phyloP scores from a whole-genome alignment of 129 eudicot genomes.

The Calendula officinalis region DNA sequence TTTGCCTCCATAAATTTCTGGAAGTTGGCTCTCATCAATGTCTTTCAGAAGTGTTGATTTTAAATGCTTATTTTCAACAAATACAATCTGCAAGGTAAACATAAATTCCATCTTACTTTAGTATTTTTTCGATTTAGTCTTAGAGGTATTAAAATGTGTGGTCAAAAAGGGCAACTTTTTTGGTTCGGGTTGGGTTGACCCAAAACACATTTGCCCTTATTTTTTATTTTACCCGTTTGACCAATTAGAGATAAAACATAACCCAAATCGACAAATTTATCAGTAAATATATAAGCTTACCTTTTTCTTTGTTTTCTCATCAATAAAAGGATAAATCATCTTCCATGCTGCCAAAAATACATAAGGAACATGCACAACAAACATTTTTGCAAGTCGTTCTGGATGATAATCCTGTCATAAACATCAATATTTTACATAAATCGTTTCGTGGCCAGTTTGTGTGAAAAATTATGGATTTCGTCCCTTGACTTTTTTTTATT shows the following conservation, averaged over 20 bases:
- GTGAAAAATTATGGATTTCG: too few relatives aligned
- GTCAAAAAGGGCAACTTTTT: background rate
- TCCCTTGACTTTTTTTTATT: too few relatives aligned
- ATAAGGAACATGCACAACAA: conserved; percentile 60
- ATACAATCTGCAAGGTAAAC: conserved; percentile 62
- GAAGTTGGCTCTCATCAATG: conserved; percentile 90
- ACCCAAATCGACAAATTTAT: background rate
- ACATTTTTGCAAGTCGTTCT: conserved; percentile 82
- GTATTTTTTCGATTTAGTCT: background rate
- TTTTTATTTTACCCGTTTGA: background rate
- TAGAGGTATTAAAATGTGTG: background rate
- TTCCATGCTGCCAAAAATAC: conserved; percentile 87
- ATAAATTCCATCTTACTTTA: background rate
- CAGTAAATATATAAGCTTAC: conserved; percentile 26
- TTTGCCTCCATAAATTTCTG: conserved; percentile 80
- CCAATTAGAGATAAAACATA: conserved; percentile 1
- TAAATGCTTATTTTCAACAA: conserved; percentile 65
- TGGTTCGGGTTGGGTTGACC: background rate
- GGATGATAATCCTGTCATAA: conserved; percentile 84
- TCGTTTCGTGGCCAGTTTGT: too few relatives aligned
- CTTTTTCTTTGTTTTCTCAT: conserved; percentile 71
- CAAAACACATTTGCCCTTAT: background rate
- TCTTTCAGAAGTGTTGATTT: conserved; percentile 64
- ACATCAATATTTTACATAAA: conserved; percentile 3
- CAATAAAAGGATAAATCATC: conserved; percentile 78